Percentiles rank a stretch among this genome's conserved stretches.
phyloP scores from a whole-genome alignment of 345 rosid species.

The Ceriops tagal region DNA sequence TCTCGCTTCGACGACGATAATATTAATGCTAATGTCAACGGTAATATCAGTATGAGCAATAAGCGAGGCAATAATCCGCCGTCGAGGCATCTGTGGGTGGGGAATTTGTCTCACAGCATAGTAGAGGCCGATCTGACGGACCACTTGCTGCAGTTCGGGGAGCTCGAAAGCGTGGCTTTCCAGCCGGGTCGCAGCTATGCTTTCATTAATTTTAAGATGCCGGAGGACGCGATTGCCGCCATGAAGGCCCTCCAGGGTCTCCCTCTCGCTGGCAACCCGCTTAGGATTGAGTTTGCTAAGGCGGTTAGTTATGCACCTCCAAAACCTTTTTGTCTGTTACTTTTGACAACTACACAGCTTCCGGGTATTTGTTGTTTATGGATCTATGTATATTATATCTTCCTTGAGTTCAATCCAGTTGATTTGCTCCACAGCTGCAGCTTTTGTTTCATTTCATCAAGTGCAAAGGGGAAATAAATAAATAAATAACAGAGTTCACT shows the following conservation, averaged over 20 bases:
- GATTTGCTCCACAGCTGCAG: background rate
- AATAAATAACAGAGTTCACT: background rate
- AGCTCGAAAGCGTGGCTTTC: conserved; percentile 75
- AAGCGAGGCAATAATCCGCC: conserved; percentile 55
- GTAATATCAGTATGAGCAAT: conserved; percentile 8
- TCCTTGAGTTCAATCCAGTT: conserved; percentile 15
- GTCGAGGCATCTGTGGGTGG: conserved; percentile 92
- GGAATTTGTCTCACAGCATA: conserved; percentile 69
- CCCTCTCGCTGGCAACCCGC: conserved; percentile 71
- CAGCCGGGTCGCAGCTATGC: conserved; percentile 85
- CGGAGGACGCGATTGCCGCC: conserved; percentile 75
- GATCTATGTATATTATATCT: conserved; percentile 13
- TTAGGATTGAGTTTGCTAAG: conserved; percentile 94
- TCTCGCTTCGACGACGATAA: conserved; percentile 31
- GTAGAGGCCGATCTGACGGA: conserved; percentile 49
- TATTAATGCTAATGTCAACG: conserved; percentile 5
- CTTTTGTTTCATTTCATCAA: background rate
- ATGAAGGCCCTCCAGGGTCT: conserved; percentile 69
- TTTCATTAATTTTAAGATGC: conserved; percentile 56
- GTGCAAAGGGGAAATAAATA: background rate
- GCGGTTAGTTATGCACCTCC: conserved; percentile 76
- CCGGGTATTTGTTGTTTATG: conserved; percentile 1
- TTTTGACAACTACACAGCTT: conserved; percentile 6
- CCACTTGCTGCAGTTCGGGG: conserved; percentile 59
- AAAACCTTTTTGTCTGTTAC: conserved; percentile 11